Percentiles rank a stretch among this genome's conserved stretches.
phyloP scores from a whole-genome alignment of 1,139 yeast genomes.

The Blastobotrys malaysiensis region DNA sequence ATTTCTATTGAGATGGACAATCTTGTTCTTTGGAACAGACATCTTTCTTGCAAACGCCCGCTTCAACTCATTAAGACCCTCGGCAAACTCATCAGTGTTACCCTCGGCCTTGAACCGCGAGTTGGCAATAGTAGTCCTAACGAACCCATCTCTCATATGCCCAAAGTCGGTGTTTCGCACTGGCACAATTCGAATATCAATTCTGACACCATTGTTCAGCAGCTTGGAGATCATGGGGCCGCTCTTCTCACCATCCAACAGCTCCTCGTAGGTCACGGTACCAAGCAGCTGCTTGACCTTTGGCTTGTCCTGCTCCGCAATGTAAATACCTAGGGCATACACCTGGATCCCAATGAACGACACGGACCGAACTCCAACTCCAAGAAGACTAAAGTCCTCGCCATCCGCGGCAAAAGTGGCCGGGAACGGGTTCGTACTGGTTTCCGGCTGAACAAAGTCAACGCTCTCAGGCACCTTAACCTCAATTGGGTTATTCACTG shows the following conservation, averaged over 20 bases:
- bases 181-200: slow-evolving; percentile 75
- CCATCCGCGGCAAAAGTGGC: slow-evolving; percentile 20
- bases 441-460: slow-evolving; percentile 30
- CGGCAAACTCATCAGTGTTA: slow-evolving; percentile 28
- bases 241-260: slow-evolving; percentile 54
- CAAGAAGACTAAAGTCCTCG: slow-evolving; percentile 49
- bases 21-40: slow-evolving; percentile 52
- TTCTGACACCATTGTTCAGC: slow-evolving; percentile 53
- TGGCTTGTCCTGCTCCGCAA: slow-evolving; percentile 52
- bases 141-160: slow-evolving; percentile 84
- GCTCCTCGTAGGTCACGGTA: slow-evolving; percentile 26
- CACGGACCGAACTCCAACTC: slow-evolving; percentile 76
- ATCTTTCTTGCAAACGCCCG: slow-evolving; percentile 35
- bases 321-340: slow-evolving; percentile 78
- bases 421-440: slow-evolving; percentile 33
- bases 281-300: slow-evolving; percentile 44
- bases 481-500: background rate
- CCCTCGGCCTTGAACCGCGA: slow-evolving; percentile 35
- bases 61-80: slow-evolving; percentile 35
- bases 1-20: slow-evolving; percentile 46
- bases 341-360: slow-evolving; percentile 81
- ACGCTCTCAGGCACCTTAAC: slow-evolving; percentile 5
- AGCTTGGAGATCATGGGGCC: slow-evolving; percentile 49
- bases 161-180: slow-evolving; percentile 83
- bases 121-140: slow-evolving; percentile 64